Evolutionary conservation across 139 green algal species (phyloP), one percentile per base, ranked within the genome.

Genomic region (Chlamydomonas urium): DNA sequence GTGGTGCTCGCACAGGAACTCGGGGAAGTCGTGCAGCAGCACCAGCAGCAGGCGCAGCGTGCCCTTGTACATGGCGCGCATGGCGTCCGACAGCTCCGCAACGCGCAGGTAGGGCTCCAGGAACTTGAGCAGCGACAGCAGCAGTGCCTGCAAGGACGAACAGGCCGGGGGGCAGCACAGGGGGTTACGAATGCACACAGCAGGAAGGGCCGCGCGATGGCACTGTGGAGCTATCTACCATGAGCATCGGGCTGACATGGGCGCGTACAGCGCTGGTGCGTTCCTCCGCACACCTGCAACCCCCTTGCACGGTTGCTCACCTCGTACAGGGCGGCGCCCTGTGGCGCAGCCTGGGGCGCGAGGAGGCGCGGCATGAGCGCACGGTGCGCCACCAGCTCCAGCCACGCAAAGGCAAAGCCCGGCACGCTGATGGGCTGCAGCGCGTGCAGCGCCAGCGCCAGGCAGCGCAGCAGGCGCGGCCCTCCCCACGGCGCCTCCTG

Each of bases 1-100:
- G 86, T 98, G 92, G 76, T 97, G 89, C 79, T 98, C 90, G 83
- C 94, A 98, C 69, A 99, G 89, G 83, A 99, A 98, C 87, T 99
- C 95, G 5, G 96, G 96, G 81, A 98, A 98, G 83, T 99, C 96
- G 73, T 99, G 96, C 81, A 99, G 86, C 69, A 99, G 86, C 61
- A 99, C 93, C 79, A 99, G 89, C 76, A 99, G 88, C 78, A 99
- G 84, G 19, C 96, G 86, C 72, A 99, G 81, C 26, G 90, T 93
- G 60, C 96, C 96, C 73, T 92, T 94, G 86, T 99, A 99, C 61
- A 98, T 83, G 21, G 37, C 34, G 8, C 73, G 73, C 24, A 79
- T 57, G 38, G 26, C 28, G 23, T 69, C 38, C 32, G 74, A 90
- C 32, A 99, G 87, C 69, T 97, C 88, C 1, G 91, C 90, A 47